Evolutionary conservation across 1,284 basidiomycete genomes (phyloP), one percentile per base, ranked within the genome.

Genomic region (Grifola frondosa): DNA sequence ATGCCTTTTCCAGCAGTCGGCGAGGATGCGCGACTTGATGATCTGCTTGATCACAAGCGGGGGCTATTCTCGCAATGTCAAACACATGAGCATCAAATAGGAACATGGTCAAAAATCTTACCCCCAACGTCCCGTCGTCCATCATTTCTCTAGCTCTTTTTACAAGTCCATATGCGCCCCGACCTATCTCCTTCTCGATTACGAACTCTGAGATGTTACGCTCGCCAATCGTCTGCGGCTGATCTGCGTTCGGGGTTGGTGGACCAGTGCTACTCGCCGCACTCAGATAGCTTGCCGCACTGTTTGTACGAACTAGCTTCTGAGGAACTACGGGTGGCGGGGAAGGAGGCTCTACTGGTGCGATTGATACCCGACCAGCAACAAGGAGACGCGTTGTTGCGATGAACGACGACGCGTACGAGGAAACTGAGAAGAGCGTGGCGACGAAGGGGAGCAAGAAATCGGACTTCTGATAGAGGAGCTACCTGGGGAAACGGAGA

Each of bases 1-100:
- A 65, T 99, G 97, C 60, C 89, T 86, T 74, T 97, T 97, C 97
- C 97, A 99, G 64, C 95, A 99, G 69, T 99, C 96, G 16, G 96
- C 97, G 37, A 99, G 78, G 49, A 99, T 99, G 40, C 95, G 88
- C 44, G 91, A 94, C 69, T 99, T 99, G 75, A 98, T 96, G 60
- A 99, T 88, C 65, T 97, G 96, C 63, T 99, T 99, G 72, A 98
- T 94, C 54, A 98, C 86, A 43, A 97, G 70, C 15, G 80, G 77
- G 22, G 84, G 79, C 81, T 84, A 30, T 28, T 30, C n/a, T 7
- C n/a, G 30, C 24, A 36, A 30, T 32, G 40, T 35, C 29, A 48
- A 40, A 21, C 15, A 39, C 24, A 23, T 26, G 36, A 17, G 12
- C 26, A 38, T 12, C 40, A 22, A 28, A 19, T 30, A 44, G 48